Conservation (phyloP, 2,329 filamentous ascomycete species). For the Fusarium sp. region DNA sequence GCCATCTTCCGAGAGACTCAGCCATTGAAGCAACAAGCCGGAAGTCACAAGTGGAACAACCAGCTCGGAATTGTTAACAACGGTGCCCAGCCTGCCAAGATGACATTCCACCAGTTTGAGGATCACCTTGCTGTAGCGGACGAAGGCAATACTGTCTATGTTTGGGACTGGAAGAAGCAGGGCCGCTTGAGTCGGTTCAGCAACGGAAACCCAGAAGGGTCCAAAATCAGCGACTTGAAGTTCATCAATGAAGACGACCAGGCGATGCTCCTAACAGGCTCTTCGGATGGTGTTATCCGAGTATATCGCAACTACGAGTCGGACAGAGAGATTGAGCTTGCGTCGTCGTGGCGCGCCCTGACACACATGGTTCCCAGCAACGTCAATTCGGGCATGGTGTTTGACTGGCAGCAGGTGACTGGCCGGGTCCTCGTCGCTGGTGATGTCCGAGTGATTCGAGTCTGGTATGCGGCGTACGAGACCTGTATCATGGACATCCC, state of each 20-base stretch:
- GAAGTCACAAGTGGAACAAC: conserved; percentile 87
- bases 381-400: conserved; percentile 93
- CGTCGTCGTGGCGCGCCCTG: conserved; percentile 89
- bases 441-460: conserved; percentile 92
- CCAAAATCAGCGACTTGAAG: conserved; percentile 91
- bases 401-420: conserved; percentile 99
- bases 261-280: conserved; percentile 92
- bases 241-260: conserved; percentile 99
- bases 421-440: conserved; percentile 95
- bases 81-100: conserved; percentile 86
- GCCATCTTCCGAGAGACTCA: conserved; percentile 92
- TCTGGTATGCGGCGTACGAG: conserved; percentile 96
- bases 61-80: conserved; percentile 88
- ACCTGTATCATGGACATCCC: conserved; percentile 94
- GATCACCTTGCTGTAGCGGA: conserved; percentile 94
- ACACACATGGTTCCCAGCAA: conserved; percentile 95
- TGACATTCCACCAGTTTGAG: conserved; percentile 98
- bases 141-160: conserved; percentile 86
- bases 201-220: conserved; percentile 91
- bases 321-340: conserved; percentile 80
- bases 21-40: conserved; percentile 88
- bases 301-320: conserved; percentile 94
- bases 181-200: conserved; percentile 84
- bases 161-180: conserved; percentile 93
- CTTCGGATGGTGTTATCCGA: conserved; percentile 92